Conservation (phyloP, 345 rosid genomes). For the Salix viminalis region DNA sequence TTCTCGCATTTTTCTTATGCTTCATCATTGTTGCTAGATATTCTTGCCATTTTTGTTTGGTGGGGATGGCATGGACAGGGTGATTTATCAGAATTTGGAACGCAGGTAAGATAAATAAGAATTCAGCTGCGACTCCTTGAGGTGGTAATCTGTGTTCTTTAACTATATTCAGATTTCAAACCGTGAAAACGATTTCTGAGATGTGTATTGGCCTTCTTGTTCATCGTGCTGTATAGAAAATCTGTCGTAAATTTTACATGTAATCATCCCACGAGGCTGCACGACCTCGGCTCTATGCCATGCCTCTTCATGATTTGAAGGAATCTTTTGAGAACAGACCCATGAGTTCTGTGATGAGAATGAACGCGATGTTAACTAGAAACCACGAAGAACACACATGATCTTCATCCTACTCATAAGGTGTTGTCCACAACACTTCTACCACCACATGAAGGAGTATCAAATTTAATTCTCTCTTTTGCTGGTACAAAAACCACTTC, state of each 20-base stretch:
- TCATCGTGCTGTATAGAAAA: background rate
- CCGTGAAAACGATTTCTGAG: background rate
- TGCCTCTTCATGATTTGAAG: background rate
- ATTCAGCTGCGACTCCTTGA: background rate
- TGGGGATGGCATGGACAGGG: background rate
- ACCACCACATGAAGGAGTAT: background rate
- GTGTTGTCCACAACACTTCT: background rate
- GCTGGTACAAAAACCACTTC: background rate
- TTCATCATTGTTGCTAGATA: background rate
- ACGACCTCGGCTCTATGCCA: background rate
- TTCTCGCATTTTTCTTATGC: background rate
- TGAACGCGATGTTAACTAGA: background rate
- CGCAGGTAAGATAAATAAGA: background rate
- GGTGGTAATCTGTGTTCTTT: no score
- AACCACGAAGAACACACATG: background rate
- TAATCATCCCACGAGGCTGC: background rate
- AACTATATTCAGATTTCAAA: background rate
- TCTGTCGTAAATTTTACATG: no score
- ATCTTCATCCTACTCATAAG: background rate
- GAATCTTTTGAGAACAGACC: background rate
- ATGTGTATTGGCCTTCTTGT: background rate
- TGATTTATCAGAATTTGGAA: background rate
- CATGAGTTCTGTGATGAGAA: background rate
- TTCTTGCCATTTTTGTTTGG: background rate
- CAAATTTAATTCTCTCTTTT: background rate